Evolutionary conservation across 164 flowering plant genomes (phyloP), one percentile per base, ranked within the genome.

Genomic region (Nymphaea thermarum): DNA sequence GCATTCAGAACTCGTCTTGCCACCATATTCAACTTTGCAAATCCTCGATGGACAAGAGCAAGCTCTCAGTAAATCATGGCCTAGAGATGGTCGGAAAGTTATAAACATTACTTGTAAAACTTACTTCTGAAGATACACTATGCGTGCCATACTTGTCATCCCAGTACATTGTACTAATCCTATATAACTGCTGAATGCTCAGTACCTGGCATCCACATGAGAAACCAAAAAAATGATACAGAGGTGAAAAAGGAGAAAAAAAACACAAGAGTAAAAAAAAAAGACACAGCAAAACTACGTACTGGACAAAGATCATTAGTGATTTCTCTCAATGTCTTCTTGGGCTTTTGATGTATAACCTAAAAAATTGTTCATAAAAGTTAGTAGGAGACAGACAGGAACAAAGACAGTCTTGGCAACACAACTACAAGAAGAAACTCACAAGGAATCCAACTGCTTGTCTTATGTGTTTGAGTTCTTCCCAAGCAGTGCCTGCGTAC

Each of bases 121-220:
- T 77, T 80, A 94, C 99, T 25, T 94, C 98, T 66, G 96, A 82
- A 75, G 95, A 88, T 4, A 94, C 97, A 63, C 89, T 90, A 71
- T 90, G 99, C 15, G 99, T 94, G 60, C 99, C 99, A 71, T 94
- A 94, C 76, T 91, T 94, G 87, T 94, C 98, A 80, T 94, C 98
- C 95, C 98, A 94, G 75, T 90, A 94, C 99, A 94, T 94, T 18
- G 99, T 94, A 71, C 99, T 92, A 74, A 94, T 90, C 72, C 99
- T 84, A 77, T 94, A 94, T 64, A 91, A 61, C 74, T 94, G 99
- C 14, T 90, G 98, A 67, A 94, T 87, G 86, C 98, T 94, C 43
- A 94, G 93, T 43, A 86, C 89, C 99, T 91, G 89, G 66, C 71
- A 76, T 43, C 68, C 36, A 62, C 60, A 45, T 12, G 3, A 3